Evolutionary conservation across 208 protist genomes (phyloP).

Genomic region (Blechomonas ayalai): DNA sequence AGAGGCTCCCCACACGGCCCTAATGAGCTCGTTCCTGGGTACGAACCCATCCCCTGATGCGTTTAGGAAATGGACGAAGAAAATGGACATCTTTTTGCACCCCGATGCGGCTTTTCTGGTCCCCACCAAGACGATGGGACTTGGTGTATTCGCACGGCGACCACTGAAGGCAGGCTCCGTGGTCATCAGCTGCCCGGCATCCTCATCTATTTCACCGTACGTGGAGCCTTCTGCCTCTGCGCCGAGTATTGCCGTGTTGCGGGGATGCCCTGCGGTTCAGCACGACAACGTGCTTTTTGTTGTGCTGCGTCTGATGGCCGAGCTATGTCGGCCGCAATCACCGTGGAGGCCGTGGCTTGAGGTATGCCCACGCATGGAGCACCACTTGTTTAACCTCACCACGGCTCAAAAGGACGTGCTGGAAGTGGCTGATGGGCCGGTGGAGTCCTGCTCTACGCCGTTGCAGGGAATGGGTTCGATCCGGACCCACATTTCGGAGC

Average conservation of each 20-base stretch:
- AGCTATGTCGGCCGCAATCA: conserved; percentile 36
- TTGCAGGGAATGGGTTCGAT: too few relatives aligned
- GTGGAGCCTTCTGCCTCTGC: conserved; percentile 22
- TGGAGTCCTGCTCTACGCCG: too few relatives aligned
- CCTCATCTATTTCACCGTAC: conserved; percentile 64
- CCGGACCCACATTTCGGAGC: conserved; percentile 57
- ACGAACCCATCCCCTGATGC: conserved; percentile 38
- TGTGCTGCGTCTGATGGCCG: conserved; percentile 64
- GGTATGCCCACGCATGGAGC: conserved; percentile 62
- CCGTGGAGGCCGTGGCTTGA: conserved; percentile 65
- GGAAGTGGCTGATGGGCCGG: too few relatives aligned
- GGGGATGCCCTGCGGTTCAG: conserved; percentile 2
- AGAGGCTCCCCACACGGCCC: neutral
- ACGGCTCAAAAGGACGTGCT: too few relatives aligned
- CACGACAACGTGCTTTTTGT: conserved; percentile 49
- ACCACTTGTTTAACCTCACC: conserved; percentile 57
- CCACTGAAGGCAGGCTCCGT: conserved; percentile 44
- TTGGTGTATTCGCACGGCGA: conserved; percentile 60
- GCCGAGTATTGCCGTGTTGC: conserved; percentile 29
- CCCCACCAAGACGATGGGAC: conserved; percentile 79
- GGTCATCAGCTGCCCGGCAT: conserved; percentile 65
- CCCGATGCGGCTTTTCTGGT: conserved; percentile 81
- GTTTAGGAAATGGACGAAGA: conserved; percentile 70
- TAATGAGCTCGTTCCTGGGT: conserved; percentile 28
- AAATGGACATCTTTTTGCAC: conserved; percentile 68